A percentile compares a stretch with the other conserved stretches of the same genome.
phyloP scores from a whole-genome alignment of 257 asterid genomes.

The Cinchona pubescens region DNA sequence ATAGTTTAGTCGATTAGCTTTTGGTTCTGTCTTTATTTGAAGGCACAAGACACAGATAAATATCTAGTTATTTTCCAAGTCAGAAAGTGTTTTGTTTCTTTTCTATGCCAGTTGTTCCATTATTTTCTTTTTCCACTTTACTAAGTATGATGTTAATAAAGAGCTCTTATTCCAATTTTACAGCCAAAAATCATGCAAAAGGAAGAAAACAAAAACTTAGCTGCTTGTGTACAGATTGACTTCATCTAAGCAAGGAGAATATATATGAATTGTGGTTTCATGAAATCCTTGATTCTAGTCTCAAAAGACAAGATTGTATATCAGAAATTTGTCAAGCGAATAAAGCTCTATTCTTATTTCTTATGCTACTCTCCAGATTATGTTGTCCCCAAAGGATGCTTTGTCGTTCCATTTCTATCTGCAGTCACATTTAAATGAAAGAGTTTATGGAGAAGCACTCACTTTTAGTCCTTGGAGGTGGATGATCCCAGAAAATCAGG shows the following conservation, averaged over 20 bases:
- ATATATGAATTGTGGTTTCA: background rate
- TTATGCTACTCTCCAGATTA: conserved; percentile 44
- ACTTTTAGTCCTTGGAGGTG: conserved; percentile 92
- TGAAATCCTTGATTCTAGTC: background rate
- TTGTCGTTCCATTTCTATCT: conserved; percentile 87
- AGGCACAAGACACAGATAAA: background rate
- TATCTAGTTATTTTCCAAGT: background rate
- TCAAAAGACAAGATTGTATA: background rate
- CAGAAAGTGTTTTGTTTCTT: background rate
- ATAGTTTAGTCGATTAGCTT: background rate
- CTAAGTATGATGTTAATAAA: background rate
- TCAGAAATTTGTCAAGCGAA: background rate
- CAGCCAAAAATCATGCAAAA: background rate
- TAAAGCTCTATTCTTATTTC: background rate
- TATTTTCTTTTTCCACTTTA: background rate
- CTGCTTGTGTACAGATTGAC: background rate
- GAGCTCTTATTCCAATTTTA: background rate
- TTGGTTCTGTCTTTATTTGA: background rate
- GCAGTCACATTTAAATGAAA: conserved; percentile 74
- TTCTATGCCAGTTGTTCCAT: background rate
- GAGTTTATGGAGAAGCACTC: conserved; percentile 54
- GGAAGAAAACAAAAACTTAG: background rate
- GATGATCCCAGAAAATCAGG: conserved; percentile 83
- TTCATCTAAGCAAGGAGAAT: background rate
- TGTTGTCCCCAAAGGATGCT: conserved; percentile 75